A percentile compares a stretch with the other conserved stretches of the same genome.
phyloP scores from a whole-genome alignment of 352 stramenopile species.

The Pythium scleroteichum region DNA sequence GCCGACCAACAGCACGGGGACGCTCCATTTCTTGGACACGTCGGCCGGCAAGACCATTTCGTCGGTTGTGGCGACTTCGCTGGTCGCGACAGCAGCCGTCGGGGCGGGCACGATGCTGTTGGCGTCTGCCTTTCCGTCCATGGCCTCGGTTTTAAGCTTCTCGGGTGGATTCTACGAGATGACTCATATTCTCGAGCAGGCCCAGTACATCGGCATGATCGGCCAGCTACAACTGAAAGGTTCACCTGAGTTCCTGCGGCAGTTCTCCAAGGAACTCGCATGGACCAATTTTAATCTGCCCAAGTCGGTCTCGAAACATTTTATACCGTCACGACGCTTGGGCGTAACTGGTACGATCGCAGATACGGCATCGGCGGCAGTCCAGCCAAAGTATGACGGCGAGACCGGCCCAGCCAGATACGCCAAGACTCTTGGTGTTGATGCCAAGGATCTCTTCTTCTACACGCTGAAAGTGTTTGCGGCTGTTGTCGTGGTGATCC shows the following conservation, averaged over 20 bases:
- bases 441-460: constrained; percentile 74
- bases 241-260: constrained; percentile 70
- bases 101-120: constrained; percentile 72
- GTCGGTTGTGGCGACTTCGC: constrained; percentile 64
- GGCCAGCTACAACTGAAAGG: constrained; percentile 74
- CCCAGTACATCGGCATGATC: constrained; percentile 85
- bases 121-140: constrained; percentile 64
- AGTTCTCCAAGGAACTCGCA: constrained; percentile 81
- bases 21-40: constrained; percentile 75
- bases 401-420: constrained; percentile 72
- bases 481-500: constrained; percentile 55
- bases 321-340: constrained; percentile 24
- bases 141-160: constrained; percentile 64
- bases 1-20: constrained; percentile 71
- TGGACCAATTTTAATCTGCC: constrained; percentile 89
- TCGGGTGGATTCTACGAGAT: constrained; percentile 82
- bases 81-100: constrained; percentile 49
- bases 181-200: constrained; percentile 84
- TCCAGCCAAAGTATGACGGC: constrained; percentile 35
- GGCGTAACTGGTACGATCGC: constrained; percentile 11
- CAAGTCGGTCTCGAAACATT: constrained; percentile 40
- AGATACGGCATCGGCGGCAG: constrained; percentile 7
- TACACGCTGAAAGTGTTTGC: constrained; percentile 74
- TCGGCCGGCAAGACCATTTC: constrained; percentile 59
- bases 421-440: constrained; percentile 61